Base-by-base conservation (phyloP, 192 early-diverging fungal genomes). In the Backusella sp. region DNA sequence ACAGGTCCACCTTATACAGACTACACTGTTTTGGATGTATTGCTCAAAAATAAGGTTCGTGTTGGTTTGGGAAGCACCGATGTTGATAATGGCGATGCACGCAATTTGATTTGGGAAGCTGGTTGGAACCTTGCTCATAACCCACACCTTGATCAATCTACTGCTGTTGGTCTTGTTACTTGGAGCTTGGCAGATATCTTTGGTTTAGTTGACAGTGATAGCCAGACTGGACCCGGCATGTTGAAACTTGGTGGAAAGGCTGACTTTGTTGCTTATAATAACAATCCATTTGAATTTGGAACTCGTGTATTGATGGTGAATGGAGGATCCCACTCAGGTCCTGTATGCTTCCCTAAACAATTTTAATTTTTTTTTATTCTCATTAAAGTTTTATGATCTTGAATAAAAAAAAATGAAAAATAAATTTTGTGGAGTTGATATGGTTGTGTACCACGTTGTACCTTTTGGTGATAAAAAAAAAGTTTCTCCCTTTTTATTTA, bases 81-180 rank as follows among this genome's bases (percentile, higher is more conserved):
- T 77, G 84, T 85, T 17, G 84, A 79, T 71, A 85, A 88, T 73
- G 82, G 85, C 32, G 79, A 87, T 77, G 87, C 86, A 7, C 87
- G 92, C 68, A 88, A 90, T 52, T 77, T 94, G 70, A 84, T 92
- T n/a, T 95, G 91, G 91, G 93, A 92, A 83, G 94, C 94, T 53
- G 82, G 82, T 21, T 83, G 82, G 82, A 83, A 83, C 70, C 37
- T 80, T 14, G 81, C 81, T 32, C 80, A 79, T 39, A 80, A 84
- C 59, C 56, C 41, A 9, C 52, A 79, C 7, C 62, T 89, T 35
- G 66, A 79, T 9, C 87, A 82, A 66, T 83, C 80, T 65, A 87
- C 93, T 32, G 90, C 92, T 36, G 85, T 94, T n/a, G 93, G 89
- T 2, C 82, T 89, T 41, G 88, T 94, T 23, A 91, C 91, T 59